Evolutionary conservation across 768 basidiomycete species (phyloP).

Genomic region (Russula dissimulans): DNA sequence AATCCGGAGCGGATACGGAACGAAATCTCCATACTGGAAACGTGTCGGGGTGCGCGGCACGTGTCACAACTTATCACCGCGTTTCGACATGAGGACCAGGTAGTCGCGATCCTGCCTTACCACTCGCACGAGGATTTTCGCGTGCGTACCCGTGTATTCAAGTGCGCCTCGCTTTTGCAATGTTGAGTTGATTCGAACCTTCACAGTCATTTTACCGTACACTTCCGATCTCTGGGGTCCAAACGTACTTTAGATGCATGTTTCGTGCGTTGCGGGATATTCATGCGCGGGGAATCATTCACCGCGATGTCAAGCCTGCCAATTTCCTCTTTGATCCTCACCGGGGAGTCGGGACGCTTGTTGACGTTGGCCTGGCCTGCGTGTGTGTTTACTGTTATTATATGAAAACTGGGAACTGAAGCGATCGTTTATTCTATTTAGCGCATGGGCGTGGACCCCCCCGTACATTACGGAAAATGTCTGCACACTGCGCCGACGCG

Average conservation of each 20-base stretch:
- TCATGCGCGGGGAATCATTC: slow-evolving; percentile 79
- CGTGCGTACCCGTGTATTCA: slow-evolving; percentile 40
- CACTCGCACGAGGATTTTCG: slow-evolving; percentile 89
- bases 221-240: slow-evolving; percentile 68
- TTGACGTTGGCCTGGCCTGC: slow-evolving; percentile 94
- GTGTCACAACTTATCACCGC: slow-evolving; percentile 92
- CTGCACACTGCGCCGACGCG: slow-evolving; percentile 63
- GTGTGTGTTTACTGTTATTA: slow-evolving; percentile 39
- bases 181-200: slow-evolving; percentile 9
- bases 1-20: slow-evolving; percentile 88
- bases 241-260: slow-evolving; percentile 83
- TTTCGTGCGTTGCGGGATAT: slow-evolving; percentile 85
- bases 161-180: not conserved
- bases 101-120: slow-evolving; percentile 91
- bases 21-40: slow-evolving; percentile 85
- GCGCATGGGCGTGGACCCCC: slow-evolving; percentile 43
- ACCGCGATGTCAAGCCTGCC: slow-evolving; percentile 96
- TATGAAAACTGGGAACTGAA: not conserved
- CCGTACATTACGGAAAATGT: slow-evolving; percentile 47
- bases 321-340: slow-evolving; percentile 91
- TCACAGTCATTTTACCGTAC: slow-evolving; percentile 67
- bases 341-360: slow-evolving; percentile 75
- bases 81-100: slow-evolving; percentile 83
- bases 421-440: not conserved
- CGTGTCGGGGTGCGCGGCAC: slow-evolving; percentile 76